Evolutionary conservation across 1,284 basidiomycete species (phyloP).

Genomic region (Tetrapyrgos nigripes): DNA sequence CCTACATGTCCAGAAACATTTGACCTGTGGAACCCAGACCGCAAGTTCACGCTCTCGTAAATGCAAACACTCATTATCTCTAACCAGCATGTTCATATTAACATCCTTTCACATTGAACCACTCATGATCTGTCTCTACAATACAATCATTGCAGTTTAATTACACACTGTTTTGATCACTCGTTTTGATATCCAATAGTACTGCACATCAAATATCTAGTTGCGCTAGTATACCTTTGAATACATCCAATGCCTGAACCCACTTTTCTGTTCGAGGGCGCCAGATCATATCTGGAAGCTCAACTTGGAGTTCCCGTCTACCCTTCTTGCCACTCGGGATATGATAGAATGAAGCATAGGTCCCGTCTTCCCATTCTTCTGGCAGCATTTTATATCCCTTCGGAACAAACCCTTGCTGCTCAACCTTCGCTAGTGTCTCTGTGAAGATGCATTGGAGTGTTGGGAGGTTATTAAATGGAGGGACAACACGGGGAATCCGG

Average conservation of each 20-base stretch:
- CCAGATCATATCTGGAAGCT: constrained; percentile 12
- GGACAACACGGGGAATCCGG: background rate
- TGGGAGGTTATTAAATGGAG: background rate
- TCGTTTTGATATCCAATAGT: background rate
- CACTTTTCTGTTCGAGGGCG: constrained; percentile 5
- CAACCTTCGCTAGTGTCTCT: background rate
- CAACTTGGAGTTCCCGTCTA: background rate
- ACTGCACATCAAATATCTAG: background rate
- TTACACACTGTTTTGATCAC: background rate
- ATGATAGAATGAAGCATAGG: constrained; percentile 12
- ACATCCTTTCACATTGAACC: too few species aligned
- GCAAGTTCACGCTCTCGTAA: too few species aligned
- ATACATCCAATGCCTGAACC: constrained; percentile 6
- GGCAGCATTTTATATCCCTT: background rate
- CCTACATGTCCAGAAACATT: too few species aligned
- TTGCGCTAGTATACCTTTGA: background rate
- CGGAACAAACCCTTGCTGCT: background rate
- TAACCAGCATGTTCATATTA: too few species aligned
- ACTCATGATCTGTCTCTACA: too few species aligned
- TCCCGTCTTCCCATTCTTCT: constrained; percentile 6
- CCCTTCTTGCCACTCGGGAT: constrained; percentile 4
- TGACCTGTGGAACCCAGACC: too few species aligned
- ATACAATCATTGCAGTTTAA: background rate
- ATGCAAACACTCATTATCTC: too few species aligned
- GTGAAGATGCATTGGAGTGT: background rate